Base-by-base conservation (phyloP, 495 filamentous ascomycete species). In the Copromyces sp. region DNA sequence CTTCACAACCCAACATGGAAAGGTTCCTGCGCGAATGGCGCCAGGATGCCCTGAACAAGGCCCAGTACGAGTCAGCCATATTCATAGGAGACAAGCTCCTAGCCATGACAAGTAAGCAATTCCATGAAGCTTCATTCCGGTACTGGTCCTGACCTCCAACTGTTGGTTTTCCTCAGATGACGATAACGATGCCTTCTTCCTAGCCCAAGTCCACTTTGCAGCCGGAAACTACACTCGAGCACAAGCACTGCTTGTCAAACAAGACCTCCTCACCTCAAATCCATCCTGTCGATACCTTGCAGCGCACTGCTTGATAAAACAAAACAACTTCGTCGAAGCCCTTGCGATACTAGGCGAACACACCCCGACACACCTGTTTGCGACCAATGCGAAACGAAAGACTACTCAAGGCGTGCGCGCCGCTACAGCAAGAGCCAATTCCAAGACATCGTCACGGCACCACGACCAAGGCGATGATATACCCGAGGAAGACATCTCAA, bases 41-140 rank as follows among this genome's bases (percentile, higher is more conserved):
- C 73, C 92, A 97, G 82, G 93, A 98, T 84, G 93, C 94, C 72
- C 81, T 95, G 74, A 93, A 95, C 80, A 97, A 95, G 79, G 91
- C 95, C 71, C 94, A 99, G 78, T 93, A 97, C 81, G 95, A 98
- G 68, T 90, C 95, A 11, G 96, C 96, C 69, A 94, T 98, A 78
- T 98, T 94, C 78, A 93, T 98, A 76, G 95, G 93, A 32, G 95
- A 99, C 85, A 98, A 99, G 86, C 86, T 98, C 73, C 86, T 98
- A 44, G 95, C 95, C 69, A 86, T 98, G 77, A 98, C 95, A 41
- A 91, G 95, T 98, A 83, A 74, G 87, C 81, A 76, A 59, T 24
- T 71, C 32, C 61, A 41, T 68, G 17, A 29, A 68, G 9, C 9
- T 39, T 40, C 16, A 44, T 71, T 17, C 16, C 3, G 40, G 16